These are phyloP conservation scores for Solanum paucissectum DNA, from an alignment of 257 asterid genomes.

Conservation along the genomic window DNA sequence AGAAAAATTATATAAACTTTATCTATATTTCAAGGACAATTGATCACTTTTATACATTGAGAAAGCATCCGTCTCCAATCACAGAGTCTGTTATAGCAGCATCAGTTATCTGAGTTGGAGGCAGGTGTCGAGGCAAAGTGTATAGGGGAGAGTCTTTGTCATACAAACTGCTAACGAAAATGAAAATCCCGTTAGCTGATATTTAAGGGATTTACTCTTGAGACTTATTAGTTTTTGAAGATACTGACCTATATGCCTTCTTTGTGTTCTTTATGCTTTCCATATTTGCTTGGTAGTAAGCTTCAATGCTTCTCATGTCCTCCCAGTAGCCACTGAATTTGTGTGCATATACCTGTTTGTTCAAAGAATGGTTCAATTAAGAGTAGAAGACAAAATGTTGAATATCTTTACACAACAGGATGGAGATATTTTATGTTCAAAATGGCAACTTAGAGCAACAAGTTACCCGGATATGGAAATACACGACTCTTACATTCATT, in stretches of 20 bases:
- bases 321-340: slow-evolving; percentile 76
- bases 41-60: slow-evolving; percentile 37
- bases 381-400: background rate
- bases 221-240: background rate
- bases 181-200: background rate
- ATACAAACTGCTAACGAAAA: slow-evolving; percentile 41
- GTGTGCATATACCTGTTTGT: slow-evolving; percentile 43
- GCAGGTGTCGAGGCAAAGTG: slow-evolving; percentile 77
- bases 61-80: slow-evolving; percentile 78
- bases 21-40: background rate
- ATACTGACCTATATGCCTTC: slow-evolving; percentile 40
- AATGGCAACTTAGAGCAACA: background rate
- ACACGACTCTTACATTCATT: slow-evolving; percentile 44
- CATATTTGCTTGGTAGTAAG: slow-evolving; percentile 71
- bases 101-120: slow-evolving; percentile 71
- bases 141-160: slow-evolving; percentile 54
- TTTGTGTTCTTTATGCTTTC: slow-evolving; percentile 35
- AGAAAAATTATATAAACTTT: background rate
- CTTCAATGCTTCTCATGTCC: slow-evolving; percentile 70
- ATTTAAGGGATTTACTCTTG: slow-evolving; percentile 1
- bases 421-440: background rate
- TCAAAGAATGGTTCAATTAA: background rate
- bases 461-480: background rate
- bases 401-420: background rate
- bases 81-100: slow-evolving; percentile 66